Evolutionary conservation across 345 rosid species (phyloP), one percentile per base, ranked within the genome.

Genomic region (Geranium brycei): DNA sequence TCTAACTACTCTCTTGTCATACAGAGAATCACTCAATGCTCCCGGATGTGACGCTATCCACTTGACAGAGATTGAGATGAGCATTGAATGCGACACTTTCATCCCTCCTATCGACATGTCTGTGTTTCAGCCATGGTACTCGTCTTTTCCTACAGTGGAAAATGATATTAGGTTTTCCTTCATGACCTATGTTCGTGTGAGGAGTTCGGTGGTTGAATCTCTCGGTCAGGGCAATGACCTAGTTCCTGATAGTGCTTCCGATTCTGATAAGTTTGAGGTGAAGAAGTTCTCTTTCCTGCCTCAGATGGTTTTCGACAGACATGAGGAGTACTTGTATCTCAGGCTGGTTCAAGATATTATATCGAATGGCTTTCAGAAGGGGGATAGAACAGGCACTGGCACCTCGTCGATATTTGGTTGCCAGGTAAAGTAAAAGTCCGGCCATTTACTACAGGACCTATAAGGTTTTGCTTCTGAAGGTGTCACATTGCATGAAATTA

Each of bases 21-120:
- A 67, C 79, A 95, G 97, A 82, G 97, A 91, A 47, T 69, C 86
- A 28, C 81, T 95, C 66, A 88, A 88, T 77, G 83, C 77, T 0
- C 82, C 89, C 58, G 81, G 73, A 64, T 95, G 99, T 69, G 93
- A 91, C 72, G 97, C 93, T 60, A 80, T 88, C 59, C 97, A 95
- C 74, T 63, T 88, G 41, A 91, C 97, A 7, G 97, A 91, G 78
- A 85, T 95, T 69, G 81, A 88, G 76, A 72, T 78, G 51, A 78
- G 68, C 75, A 58, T 88, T 66, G 93, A 87, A 5, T 91, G 97
- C 68, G 96, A 95, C 78, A 91, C 97, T 35, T 91, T 85, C 78
- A 84, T 95, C 61, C 88, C 99, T 7, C n/a, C 72, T 5, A 65
- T 95, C 66, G 89, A 87, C 79, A 65, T 75, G 38, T 81, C 91